Percentiles rank a stretch among this genome's conserved stretches.
Conservation (phyloP, 345 rosid genomes). For the Gynandropsis gynandra region DNA sequence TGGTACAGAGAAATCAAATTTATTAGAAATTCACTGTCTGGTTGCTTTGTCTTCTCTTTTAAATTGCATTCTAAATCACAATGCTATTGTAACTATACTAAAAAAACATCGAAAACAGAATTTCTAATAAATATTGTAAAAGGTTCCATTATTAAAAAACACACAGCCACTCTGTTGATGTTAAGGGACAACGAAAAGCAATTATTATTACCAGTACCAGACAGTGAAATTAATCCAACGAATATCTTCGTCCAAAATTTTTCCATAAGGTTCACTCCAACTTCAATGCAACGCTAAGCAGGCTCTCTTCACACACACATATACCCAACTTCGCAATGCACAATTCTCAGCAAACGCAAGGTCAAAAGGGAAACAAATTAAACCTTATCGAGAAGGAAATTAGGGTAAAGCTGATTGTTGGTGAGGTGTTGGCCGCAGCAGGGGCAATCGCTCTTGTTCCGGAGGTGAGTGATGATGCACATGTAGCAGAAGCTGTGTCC, state of each 20-base stretch:
- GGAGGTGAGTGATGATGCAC: slow-evolving; percentile 91
- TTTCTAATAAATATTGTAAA: neutral
- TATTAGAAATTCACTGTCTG: no score
- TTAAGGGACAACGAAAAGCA: neutral
- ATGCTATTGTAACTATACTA: slow-evolving; percentile 11
- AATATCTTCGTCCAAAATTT: neutral
- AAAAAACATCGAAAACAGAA: neutral
- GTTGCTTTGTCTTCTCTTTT: no score
- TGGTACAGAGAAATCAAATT: slow-evolving; percentile 33
- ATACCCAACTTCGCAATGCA: neutral
- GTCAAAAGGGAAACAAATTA: neutral
- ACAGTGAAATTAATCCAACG: neutral
- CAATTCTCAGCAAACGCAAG: slow-evolving; percentile 3
- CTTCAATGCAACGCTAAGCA: neutral
- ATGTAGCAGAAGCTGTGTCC: slow-evolving; percentile 97
- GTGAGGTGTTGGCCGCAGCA: slow-evolving; percentile 80
- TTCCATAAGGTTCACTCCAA: neutral
- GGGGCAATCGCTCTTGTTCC: slow-evolving; percentile 93
- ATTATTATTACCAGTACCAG: neutral
- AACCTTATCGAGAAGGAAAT: slow-evolving; percentile 87
- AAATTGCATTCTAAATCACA: neutral
- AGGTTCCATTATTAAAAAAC: neutral
- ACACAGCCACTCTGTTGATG: neutral
- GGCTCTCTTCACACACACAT: slow-evolving; percentile 2
- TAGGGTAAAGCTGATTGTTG: slow-evolving; percentile 74